phyloP scores from a whole-genome alignment of 2,329 filamentous ascomycete genomes.

The Allantophomopsis lycopodina region DNA sequence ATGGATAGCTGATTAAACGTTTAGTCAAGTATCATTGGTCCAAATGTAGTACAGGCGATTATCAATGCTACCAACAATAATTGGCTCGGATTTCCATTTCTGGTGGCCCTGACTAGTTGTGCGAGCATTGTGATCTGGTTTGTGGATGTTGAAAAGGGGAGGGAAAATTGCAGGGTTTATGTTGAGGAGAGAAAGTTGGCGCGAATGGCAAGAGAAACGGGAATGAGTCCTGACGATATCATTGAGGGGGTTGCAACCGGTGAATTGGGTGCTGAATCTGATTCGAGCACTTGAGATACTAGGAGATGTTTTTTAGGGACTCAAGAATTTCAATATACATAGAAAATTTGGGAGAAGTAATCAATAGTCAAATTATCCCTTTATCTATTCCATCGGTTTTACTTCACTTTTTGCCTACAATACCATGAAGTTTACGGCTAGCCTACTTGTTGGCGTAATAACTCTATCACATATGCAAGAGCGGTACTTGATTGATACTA shows the following conservation, averaged over 20 bases:
- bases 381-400: too few species aligned
- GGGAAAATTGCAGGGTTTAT: constrained; percentile 22
- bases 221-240: constrained; percentile 10
- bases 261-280: not conserved
- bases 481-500: too few species aligned
- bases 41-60: constrained; percentile 27
- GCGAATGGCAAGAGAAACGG: constrained; percentile 15
- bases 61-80: constrained; percentile 25
- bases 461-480: too few species aligned
- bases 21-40: constrained; percentile 27
- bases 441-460: too few species aligned
- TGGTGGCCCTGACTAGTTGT: constrained; percentile 21
- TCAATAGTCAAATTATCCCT: too few species aligned
- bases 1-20: too few species aligned
- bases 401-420: too few species aligned
- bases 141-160: constrained; percentile 25
- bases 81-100: constrained; percentile 28
- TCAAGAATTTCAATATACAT: too few species aligned
- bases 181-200: constrained; percentile 19
- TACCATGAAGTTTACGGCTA: too few species aligned
- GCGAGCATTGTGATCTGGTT: constrained; percentile 24
- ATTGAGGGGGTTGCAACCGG: constrained; percentile 7
- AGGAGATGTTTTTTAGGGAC: too few species aligned
- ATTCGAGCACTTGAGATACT: too few species aligned
- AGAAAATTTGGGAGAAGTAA: too few species aligned